Percentiles rank a stretch among this genome's conserved stretches.
Evolutionary conservation across 768 basidiomycete species (phyloP).

Genomic region (Leucocoprinus birnbaumii): DNA sequence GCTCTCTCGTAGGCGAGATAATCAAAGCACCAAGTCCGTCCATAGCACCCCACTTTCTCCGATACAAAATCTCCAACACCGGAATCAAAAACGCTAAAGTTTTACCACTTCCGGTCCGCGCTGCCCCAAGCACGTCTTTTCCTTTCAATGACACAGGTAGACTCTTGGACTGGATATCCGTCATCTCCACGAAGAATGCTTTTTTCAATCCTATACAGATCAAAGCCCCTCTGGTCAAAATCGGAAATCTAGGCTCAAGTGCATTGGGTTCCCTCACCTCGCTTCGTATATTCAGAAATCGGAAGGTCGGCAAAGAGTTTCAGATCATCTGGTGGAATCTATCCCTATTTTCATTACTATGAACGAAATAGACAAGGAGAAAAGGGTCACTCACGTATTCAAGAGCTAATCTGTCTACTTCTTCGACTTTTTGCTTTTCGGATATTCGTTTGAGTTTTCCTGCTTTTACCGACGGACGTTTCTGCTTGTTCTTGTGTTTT

Average conservation of each 20-base stretch:
- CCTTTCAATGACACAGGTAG: conserved; percentile 91
- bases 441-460: conserved; percentile 39
- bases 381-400: conserved; percentile 40
- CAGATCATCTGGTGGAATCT: conserved; percentile 52
- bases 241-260: background rate
- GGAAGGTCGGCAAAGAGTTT: conserved; percentile 72
- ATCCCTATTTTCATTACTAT: conserved; percentile 13
- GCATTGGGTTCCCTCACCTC: conserved; percentile 40
- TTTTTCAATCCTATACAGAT: conserved; percentile 75
- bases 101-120: conserved; percentile 94
- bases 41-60: conserved; percentile 89
- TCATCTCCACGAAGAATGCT: conserved; percentile 83
- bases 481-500: conserved; percentile 17
- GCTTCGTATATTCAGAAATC: conserved; percentile 72
- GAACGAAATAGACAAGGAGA: background rate
- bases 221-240: background rate
- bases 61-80: conserved; percentile 84
- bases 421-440: conserved; percentile 49
- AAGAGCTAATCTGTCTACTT: conserved; percentile 44
- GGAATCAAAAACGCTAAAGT: conserved; percentile 96
- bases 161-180: conserved; percentile 88
- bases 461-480: conserved; percentile 15
- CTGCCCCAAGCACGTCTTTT: conserved; percentile 95
- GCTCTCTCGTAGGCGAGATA: conserved; percentile 94
- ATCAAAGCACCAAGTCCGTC: conserved; percentile 92